These are phyloP conservation scores for Citrus mangshanensis DNA, from an alignment of 345 rosid species.

Conservation along the genomic window DNA sequence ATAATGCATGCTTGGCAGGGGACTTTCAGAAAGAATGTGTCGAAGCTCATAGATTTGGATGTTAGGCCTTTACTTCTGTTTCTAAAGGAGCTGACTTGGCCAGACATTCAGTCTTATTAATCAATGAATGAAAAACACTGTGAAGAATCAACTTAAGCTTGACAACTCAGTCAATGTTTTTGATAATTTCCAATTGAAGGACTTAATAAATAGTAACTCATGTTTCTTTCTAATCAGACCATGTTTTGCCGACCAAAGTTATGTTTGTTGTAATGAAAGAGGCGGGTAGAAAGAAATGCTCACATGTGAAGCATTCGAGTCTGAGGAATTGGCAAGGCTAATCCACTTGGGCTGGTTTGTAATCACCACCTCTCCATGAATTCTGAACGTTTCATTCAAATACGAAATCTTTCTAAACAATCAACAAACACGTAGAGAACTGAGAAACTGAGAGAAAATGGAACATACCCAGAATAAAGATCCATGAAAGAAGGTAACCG, in stretches of 20 bases:
- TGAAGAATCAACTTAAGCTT: background rate
- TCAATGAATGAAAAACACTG: background rate
- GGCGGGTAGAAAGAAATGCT: conserved; percentile 10
- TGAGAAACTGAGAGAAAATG: background rate
- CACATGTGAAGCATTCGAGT: conserved; percentile 36
- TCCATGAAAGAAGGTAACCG: conserved; percentile 51
- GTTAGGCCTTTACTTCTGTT: background rate
- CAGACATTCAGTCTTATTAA: background rate
- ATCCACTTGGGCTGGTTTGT: conserved; percentile 64
- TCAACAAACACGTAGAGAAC: background rate
- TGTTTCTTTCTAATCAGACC: background rate
- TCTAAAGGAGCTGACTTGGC: background rate
- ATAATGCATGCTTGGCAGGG: no score
- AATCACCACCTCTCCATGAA: conserved; percentile 78
- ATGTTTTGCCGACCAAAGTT: background rate
- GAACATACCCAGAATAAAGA: conserved; percentile 70
- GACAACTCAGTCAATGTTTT: background rate
- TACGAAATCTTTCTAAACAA: background rate
- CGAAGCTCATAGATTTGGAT: background rate
- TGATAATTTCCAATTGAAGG: background rate
- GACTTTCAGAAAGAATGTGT: background rate
- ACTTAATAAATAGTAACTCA: background rate
- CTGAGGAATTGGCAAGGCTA: conserved; percentile 20
- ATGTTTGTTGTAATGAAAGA: background rate
- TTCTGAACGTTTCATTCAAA: conserved; percentile 33